Evolutionary conservation across 1,284 basidiomycete genomes (phyloP), one percentile per base, ranked within the genome.

Genomic region (Tranzscheliella williamsii): DNA sequence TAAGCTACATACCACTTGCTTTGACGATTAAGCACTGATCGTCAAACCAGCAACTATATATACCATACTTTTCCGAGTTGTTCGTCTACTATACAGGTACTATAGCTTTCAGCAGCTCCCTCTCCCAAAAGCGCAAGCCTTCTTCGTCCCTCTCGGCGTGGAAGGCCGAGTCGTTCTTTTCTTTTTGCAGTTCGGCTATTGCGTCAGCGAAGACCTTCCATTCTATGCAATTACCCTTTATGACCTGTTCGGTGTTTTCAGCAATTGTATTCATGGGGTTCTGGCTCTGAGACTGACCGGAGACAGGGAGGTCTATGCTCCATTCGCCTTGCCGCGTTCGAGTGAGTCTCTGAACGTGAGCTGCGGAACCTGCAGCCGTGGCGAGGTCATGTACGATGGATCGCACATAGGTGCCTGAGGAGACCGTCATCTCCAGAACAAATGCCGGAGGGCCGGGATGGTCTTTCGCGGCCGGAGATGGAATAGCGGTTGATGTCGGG

Each of bases 321-420:
- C 70, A 76, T 36, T 69, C 57, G 22, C 73, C 75, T 42, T 77
- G 75, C 15, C 72, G 44, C 27, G 65, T 70, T n/a, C 75, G 58
- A 5, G 61, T 69, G 7, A 77, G 64, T 2, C 46, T 54, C 22
- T 75, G 72, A 1, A 77, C 75, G 45, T 77, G 75, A 5, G 75
- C 75, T 1, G 75, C 73, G 15, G 67, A 72, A 4, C 57, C 57
- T 23, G 51, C 60, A 15, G 67, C 65, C 4, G 36, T 40, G 23
- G 58, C 75, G 3, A 77, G 58, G 21, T 77, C 75, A 47, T 77
- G 75, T 6, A 77, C 73, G 42, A 77, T 72, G 20, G 69, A 71
- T 12, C 75, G 67, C 2, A 77, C 73, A 22, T 77, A 77, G 17
- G 75, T 77, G 36, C 75, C 75, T 0, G 69, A 72, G 3, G 72